Percentiles rank a stretch among this genome's conserved stretches.
phyloP scores from a whole-genome alignment of 1,284 basidiomycete genomes.

The Vanrija sp. region DNA sequence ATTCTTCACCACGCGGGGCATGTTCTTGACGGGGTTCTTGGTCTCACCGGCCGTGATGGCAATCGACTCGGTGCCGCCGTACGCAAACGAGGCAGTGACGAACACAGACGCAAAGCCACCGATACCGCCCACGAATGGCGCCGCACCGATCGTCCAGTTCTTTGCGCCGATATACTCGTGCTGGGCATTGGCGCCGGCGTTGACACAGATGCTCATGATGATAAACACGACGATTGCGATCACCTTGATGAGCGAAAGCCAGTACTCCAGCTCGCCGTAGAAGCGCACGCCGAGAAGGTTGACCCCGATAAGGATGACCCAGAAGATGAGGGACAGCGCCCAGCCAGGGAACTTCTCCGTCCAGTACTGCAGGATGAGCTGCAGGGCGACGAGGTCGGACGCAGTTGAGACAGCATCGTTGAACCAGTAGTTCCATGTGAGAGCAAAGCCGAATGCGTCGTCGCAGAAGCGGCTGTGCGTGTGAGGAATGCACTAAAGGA shows the following conservation, averaged over 20 bases:
- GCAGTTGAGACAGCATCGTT: slow-evolving; percentile 65
- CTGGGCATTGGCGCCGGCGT: slow-evolving; percentile 48
- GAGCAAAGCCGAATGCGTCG: slow-evolving; percentile 71
- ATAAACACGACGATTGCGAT: slow-evolving; percentile 59
- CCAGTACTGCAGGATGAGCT: slow-evolving; percentile 78
- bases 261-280: slow-evolving; percentile 49
- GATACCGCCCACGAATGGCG: slow-evolving; percentile 49
- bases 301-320: slow-evolving; percentile 61
- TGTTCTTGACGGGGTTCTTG: slow-evolving; percentile 65
- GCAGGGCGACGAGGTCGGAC: slow-evolving; percentile 70
- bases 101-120: slow-evolving; percentile 51
- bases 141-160: slow-evolving; percentile 51
- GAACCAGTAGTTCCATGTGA: slow-evolving; percentile 81
- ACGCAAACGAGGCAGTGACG: slow-evolving; percentile 26
- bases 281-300: slow-evolving; percentile 16
- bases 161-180: slow-evolving; percentile 46
- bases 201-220: slow-evolving; percentile 64
- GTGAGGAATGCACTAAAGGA: not conserved
- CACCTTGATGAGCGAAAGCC: slow-evolving; percentile 67
- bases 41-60: slow-evolving; percentile 51
- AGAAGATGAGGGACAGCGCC: slow-evolving; percentile 62
- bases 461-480: slow-evolving; percentile 45
- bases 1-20: slow-evolving; percentile 68
- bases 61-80: slow-evolving; percentile 39
- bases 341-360: slow-evolving; percentile 60